Evolutionary conservation across 1,284 basidiomycete species (phyloP), one percentile per base, ranked within the genome.

Genomic region (Ganoderma resinaceum): DNA sequence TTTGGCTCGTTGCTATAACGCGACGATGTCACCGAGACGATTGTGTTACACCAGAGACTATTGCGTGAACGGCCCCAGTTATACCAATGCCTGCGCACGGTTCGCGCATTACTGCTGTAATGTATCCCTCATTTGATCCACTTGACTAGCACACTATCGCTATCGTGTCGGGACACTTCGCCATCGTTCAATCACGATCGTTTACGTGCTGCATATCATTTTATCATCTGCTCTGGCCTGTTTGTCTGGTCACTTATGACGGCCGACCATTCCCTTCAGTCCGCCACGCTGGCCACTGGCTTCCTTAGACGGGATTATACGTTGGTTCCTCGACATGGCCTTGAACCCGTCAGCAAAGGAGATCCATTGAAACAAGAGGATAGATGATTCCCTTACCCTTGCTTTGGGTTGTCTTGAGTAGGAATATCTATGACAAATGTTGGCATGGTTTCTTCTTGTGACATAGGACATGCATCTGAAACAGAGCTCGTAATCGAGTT

Each of bases 1-100:
- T 42, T 72, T 33, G 65, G 71, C 23, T 40, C 60, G 63, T 23
- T 66, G 37, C 40, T 70, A 6, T 70, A 68, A 46, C 37, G 37
- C 20, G 33, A 20, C 55, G 29, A 58, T 12, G 53, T 42, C 16
- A 18, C 18, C 12, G 18, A 1, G 23, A 14, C 23, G 23, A 49
- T 23, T 26, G 26, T 23, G 26, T 23, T 14, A 49, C 46, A 26
- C n/a, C 23, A 26, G 23, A 12, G 46, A 26, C 46, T 8, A 49
- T 4, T 23, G 23, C 9, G 23, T 11, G 46, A 8, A 23, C n/a
- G 49, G 16, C 37, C n/a, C 33, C 35, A 6, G 12, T 62, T 55
- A 53, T 61, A 62, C 61, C 61, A 62, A 46, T 61, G 46, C 31
- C 26, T 43, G 23, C 4, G 20, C 29, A 23, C 23, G n/a, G 31